Base-by-base conservation (phyloP, 1,139 yeast species). In the Scheffersomyces insectosa region DNA sequence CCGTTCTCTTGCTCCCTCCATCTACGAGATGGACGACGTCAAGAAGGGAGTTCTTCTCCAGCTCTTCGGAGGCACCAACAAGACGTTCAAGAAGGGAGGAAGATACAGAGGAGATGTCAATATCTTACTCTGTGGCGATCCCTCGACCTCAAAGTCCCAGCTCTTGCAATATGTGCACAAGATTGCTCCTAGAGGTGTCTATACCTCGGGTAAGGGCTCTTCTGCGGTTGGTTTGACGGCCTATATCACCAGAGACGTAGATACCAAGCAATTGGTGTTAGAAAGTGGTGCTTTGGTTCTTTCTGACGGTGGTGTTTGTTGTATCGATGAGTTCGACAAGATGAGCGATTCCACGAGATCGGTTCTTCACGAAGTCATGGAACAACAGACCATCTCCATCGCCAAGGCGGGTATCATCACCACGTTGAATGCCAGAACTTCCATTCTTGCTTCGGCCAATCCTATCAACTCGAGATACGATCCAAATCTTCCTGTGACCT, bases 211-310 rank as follows among this genome's bases (percentile, higher is more conserved):
- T 66, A 93, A 93, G 60, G 99, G 99, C 42, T 90, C 98, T 0
- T 93, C 99, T 20, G 99, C 99, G 0, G 99, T 93, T 43, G 99
- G 99, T 72, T 76, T 93, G 60, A 93, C 99, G 0, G 99, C 99
- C 1, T 93, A 93, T 62, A 85, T 93, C 43, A 91, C 99, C 7
- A 78, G 97, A 59, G 99, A 93, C 64, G 79, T 88, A 36, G 99
- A 93, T 57, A 89, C 98, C 1, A 88, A 82, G 56, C 99, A 93
- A 62, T 71, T 93, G 40, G 99, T 93, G 6, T 75, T 93, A 46
- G 99, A 93, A 63, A 83, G 93, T 62, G 99, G 99, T 64, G 99
- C 99, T 0, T 77, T 93, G 52, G 99, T 93, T 10, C 75, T 93
- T 42, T 89, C 97, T 6, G 99, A 93, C 67, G 99, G 99, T 45